Conservation (phyloP, 371 early-diverging fungal genomes). For the Mucor lusitanicus region DNA sequence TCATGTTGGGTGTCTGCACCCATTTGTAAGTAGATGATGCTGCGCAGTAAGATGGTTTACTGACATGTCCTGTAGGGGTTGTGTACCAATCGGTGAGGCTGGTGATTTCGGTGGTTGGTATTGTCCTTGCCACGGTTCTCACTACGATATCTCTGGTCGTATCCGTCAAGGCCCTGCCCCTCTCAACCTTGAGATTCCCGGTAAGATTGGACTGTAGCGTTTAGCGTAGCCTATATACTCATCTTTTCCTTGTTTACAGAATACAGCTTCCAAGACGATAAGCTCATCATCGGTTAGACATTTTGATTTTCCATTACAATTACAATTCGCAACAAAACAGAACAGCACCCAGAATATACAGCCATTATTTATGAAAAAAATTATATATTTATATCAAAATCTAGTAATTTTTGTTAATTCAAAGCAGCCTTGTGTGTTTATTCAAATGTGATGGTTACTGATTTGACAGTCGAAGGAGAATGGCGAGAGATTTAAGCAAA, state of each 20-base stretch:
- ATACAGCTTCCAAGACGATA: constrained; percentile 50
- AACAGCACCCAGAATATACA: constrained; percentile 5
- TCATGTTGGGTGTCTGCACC: constrained; percentile 98
- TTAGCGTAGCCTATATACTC: background rate
- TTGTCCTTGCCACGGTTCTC: constrained; percentile 99
- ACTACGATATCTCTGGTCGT: constrained; percentile 94
- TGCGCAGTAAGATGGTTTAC: background rate
- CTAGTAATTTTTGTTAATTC: background rate
- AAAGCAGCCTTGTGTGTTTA: background rate
- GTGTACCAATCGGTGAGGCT: constrained; percentile 97
- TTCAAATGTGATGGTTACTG: background rate
- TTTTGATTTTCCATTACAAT: background rate
- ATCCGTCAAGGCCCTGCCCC: constrained; percentile 99
- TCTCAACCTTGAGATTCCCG: constrained; percentile 95
- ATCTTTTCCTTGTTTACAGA: constrained; percentile 23
- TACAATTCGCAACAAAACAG: background rate
- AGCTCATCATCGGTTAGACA: constrained; percentile 55
- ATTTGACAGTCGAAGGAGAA: background rate
- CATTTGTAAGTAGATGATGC: constrained; percentile 68
- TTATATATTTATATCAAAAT: constrained; percentile 3
- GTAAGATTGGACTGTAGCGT: constrained; percentile 22
- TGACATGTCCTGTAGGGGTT: constrained; percentile 62
- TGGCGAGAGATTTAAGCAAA: background rate
- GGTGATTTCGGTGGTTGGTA: constrained; percentile 99
- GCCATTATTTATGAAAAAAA: constrained; percentile 9